Conservation (phyloP, 768 basidiomycete genomes). For the Tulasnella sp. region DNA sequence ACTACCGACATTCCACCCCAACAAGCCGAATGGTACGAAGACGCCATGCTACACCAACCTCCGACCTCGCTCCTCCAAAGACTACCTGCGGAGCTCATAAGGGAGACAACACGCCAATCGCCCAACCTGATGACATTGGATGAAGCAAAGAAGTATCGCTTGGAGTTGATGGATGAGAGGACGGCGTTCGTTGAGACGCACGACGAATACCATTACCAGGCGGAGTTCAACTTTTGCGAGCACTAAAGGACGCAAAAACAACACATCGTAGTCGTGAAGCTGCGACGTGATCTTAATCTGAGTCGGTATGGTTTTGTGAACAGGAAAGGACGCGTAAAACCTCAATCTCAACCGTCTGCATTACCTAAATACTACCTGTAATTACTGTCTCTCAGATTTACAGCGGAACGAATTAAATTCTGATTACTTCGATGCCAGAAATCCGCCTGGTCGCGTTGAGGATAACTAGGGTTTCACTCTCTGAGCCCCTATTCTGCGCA, state of each 20-base stretch:
- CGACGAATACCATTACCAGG: background rate
- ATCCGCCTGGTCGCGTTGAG: too few relatives aligned
- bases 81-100: background rate
- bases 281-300: too few relatives aligned
- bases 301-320: too few relatives aligned
- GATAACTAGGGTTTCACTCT: too few relatives aligned
- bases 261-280: too few relatives aligned
- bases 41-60: background rate
- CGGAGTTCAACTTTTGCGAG: conserved; percentile 21
- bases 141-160: conserved; percentile 19
- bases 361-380: too few relatives aligned
- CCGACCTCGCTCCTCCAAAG: background rate
- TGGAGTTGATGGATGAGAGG: conserved; percentile 22
- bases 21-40: conserved; percentile 1
- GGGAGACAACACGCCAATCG: background rate
- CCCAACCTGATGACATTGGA: conserved; percentile 7
- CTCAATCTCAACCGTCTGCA: too few relatives aligned
- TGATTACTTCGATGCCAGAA: too few relatives aligned
- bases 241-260: background rate
- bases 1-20: conserved; percentile 23
- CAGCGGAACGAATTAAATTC: too few relatives aligned
- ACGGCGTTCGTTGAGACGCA: background rate
- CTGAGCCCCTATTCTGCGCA: too few relatives aligned
- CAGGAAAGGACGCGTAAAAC: too few relatives aligned
- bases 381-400: too few relatives aligned